Evolutionary conservation across 345 rosid genomes (phyloP).

Genomic region (Odontarrhena argentea): DNA sequence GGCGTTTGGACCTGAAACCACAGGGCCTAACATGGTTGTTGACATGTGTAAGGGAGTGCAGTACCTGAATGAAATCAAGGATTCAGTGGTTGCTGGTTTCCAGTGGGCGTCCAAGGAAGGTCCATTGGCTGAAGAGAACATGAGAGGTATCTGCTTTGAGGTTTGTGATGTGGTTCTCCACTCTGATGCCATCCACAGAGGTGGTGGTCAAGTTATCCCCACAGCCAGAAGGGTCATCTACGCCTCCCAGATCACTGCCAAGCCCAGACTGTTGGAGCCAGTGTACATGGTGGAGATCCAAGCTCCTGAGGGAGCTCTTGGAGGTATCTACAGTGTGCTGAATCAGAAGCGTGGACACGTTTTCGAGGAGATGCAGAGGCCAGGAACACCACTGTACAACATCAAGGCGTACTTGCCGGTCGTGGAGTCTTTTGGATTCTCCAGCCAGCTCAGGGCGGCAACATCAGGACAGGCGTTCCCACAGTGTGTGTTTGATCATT

Average conservation of each 20-base stretch:
- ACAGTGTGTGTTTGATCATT: conserved; percentile 80
- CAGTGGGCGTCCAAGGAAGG: conserved; percentile 95
- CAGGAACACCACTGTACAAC: conserved; percentile 79
- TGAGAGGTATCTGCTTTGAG: conserved; percentile 86
- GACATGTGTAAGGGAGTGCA: conserved; percentile 96
- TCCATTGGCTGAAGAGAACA: conserved; percentile 73
- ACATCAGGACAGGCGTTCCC: conserved; percentile 91
- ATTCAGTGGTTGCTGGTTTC: conserved; percentile 87
- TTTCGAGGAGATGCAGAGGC: conserved; percentile 84
- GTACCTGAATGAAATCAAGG: conserved; percentile 84
- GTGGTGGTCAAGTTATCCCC: conserved; percentile 85
- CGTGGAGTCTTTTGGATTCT: conserved; percentile 78
- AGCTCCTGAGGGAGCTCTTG: conserved; percentile 82
- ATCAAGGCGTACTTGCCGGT: conserved; percentile 85
- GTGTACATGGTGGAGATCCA: conserved; percentile 85
- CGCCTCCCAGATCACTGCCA: conserved; percentile 78
- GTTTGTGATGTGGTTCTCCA: conserved; percentile 86
- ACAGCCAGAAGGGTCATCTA: conserved; percentile 86
- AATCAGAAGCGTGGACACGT: conserved; percentile 89
- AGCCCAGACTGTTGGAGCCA: conserved; percentile 83
- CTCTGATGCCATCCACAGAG: conserved; percentile 87
- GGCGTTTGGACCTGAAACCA: conserved; percentile 87
- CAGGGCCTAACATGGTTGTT: conserved; percentile 84
- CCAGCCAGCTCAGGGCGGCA: conserved; percentile 66
- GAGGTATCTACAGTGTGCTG: conserved; percentile 88